Evolutionary conservation across 2,329 filamentous ascomycete species (phyloP).

Genomic region (Hymenoscyphus fraxineus): DNA sequence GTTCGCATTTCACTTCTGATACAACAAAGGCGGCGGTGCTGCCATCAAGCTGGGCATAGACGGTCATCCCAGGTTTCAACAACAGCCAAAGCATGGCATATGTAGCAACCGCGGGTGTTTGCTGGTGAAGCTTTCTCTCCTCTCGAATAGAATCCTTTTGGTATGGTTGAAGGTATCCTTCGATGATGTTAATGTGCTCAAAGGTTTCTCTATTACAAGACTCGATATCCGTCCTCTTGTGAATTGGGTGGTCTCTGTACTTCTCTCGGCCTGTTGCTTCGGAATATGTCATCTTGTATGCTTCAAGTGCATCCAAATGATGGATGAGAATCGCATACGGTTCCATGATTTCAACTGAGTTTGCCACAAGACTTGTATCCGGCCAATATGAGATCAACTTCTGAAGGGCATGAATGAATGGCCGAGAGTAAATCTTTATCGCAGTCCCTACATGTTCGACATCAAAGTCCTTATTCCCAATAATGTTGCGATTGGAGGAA

Average conservation of each 20-base stretch:
- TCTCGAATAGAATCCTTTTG: neutral
- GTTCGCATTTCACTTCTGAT: neutral
- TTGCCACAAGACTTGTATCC: neutral
- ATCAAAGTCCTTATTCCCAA: neutral
- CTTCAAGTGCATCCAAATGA: neutral
- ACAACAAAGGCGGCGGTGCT: neutral
- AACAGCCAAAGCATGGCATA: neutral
- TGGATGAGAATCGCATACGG: neutral
- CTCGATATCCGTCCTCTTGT: neutral
- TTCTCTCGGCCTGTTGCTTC: neutral
- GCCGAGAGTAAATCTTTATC: neutral
- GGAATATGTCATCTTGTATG: neutral
- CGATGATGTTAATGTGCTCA: neutral
- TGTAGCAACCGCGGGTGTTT: neutral
- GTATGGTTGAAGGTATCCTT: neutral
- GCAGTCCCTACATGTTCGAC: neutral
- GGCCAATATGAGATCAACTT: neutral
- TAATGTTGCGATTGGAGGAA: neutral
- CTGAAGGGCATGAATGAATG: neutral
- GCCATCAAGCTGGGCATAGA: neutral
- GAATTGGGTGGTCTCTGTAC: neutral
- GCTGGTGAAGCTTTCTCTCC: neutral
- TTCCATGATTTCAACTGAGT: neutral
- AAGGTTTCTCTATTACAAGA: neutral
- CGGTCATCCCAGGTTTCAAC: neutral